Evolutionary conservation across 352 stramenopile genomes (phyloP).

Genomic region (Phytophthora ramorum): DNA sequence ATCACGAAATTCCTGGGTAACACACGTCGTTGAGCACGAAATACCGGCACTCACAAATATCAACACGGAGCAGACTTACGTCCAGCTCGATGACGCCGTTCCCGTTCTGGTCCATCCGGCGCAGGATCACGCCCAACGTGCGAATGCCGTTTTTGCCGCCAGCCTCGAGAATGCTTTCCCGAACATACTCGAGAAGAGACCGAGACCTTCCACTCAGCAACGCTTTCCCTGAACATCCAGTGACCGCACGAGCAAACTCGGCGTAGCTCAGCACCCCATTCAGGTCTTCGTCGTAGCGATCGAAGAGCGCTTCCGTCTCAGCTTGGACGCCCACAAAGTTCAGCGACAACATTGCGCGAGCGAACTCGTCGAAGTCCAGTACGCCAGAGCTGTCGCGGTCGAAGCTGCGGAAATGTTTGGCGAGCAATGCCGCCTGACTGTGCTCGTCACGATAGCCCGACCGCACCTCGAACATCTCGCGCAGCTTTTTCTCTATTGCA

Average conservation of each 20-base stretch:
- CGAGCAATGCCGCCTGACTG: conserved; percentile 57
- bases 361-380: conserved; percentile 91
- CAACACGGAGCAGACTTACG: conserved; percentile 19
- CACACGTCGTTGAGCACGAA: conserved; percentile 1
- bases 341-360: conserved; percentile 81
- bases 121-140: conserved; percentile 67
- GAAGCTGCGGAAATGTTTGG: conserved; percentile 82
- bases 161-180: conserved; percentile 59
- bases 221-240: conserved; percentile 36
- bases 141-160: conserved; percentile 82
- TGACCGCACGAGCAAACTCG: conserved; percentile 69
- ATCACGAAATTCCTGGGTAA: conserved; percentile 61
- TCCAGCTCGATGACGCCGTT: conserved; percentile 76
- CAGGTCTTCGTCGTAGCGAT: conserved; percentile 89
- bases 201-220: conserved; percentile 19
- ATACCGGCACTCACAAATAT: no score
- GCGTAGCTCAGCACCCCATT: conserved; percentile 79
- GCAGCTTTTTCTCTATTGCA: conserved; percentile 59
- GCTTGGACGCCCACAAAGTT: conserved; percentile 92
- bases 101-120: conserved; percentile 84
- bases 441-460: conserved; percentile 71
- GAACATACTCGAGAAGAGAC: conserved; percentile 54
- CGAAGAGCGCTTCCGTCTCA: conserved; percentile 87
- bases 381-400: conserved; percentile 73
- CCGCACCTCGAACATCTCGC: conserved; percentile 73